phyloP scores from a whole-genome alignment of 2,329 filamentous ascomycete genomes.

The Colletotrichum tanaceti region DNA sequence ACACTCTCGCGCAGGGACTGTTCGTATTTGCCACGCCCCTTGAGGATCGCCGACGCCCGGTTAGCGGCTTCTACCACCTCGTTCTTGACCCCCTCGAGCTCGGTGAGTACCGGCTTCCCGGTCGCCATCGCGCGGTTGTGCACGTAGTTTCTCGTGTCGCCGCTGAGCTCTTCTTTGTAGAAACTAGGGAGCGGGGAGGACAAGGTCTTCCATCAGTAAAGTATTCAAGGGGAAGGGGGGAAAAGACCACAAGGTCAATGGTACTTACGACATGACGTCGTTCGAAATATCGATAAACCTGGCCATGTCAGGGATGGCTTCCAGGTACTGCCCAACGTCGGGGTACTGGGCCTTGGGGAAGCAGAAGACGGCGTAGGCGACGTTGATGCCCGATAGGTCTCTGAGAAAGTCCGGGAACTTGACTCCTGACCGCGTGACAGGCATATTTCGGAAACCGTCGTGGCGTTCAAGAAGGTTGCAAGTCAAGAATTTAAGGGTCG shows the following conservation, averaged over 20 bases:
- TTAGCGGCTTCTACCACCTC: constrained; percentile 38
- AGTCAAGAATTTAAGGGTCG: constrained; percentile 42
- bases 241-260: background rate
- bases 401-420: constrained; percentile 43
- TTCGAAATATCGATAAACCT: constrained; percentile 43
- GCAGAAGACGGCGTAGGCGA: constrained; percentile 43
- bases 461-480: constrained; percentile 43
- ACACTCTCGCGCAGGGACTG: constrained; percentile 40
- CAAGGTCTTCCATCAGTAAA: background rate
- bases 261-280: constrained; percentile 44
- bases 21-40: constrained; percentile 41
- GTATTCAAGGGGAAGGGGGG: background rate
- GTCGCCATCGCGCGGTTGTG: constrained; percentile 40
- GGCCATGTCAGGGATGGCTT: constrained; percentile 44
- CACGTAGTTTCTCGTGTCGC: constrained; percentile 42
- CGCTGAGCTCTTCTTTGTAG: constrained; percentile 43
- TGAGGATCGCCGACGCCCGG: constrained; percentile 38
- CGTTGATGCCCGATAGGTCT: constrained; percentile 42
- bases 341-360: constrained; percentile 42
- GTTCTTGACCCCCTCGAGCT: constrained; percentile 35
- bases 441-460: constrained; percentile 41
- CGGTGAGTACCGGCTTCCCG: constrained; percentile 19
- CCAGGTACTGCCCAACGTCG: constrained; percentile 39
- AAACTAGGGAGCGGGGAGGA: constrained; percentile 31
- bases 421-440: constrained; percentile 35